Base-by-base conservation (phyloP, 805 yeast species). In the Kluyveromyces siamensis region DNA sequence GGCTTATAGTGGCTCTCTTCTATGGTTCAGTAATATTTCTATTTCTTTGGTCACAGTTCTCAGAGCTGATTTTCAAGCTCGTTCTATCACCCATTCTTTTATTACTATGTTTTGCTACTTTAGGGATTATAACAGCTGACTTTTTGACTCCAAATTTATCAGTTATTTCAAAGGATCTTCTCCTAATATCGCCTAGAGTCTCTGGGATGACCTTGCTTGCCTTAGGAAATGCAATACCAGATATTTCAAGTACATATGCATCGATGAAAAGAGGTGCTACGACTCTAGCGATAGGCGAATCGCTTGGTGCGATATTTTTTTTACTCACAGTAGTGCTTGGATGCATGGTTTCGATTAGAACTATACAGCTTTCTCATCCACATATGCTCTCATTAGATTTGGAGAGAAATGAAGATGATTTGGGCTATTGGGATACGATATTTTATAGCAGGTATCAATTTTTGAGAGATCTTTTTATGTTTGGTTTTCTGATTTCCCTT, bases 181-280 rank as follows among this genome's bases (percentile, higher is more conserved):
- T 88, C 9, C 74, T 79, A 8, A 66, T 91, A 45, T 79, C 90
- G 16, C 93, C 87, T 51, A 80, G 85, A 50, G 67, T 90, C 17
- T 81, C 93, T 11, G 98, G 98, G 0, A 74, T 91, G 54, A 90
- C 97, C 0, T 68, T 91, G 19, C 69, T 93, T 46, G 96, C 98
- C 0, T 73, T 91, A 51, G 98, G 97, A 0, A 91, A 91, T 66
- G 95, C 96, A 2, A 75, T 95, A 0, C 96, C 97, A 0, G 99
- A 91, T 63, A 80, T 91, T 2, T 76, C 89, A 37, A 78, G 91
- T 43, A 88, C 96, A 0, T 87, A 81, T 61, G 81, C 83, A 44
- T 96, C 97, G 3, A 77, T 93, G 79, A 73, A 75, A 11, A 68
- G 80, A 1, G 82, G 79, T n/a, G 78, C 87, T 1, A 79, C 84